Conservation (phyloP, 768 basidiomycete species). For the Chalciporus pseudorubinellus region DNA sequence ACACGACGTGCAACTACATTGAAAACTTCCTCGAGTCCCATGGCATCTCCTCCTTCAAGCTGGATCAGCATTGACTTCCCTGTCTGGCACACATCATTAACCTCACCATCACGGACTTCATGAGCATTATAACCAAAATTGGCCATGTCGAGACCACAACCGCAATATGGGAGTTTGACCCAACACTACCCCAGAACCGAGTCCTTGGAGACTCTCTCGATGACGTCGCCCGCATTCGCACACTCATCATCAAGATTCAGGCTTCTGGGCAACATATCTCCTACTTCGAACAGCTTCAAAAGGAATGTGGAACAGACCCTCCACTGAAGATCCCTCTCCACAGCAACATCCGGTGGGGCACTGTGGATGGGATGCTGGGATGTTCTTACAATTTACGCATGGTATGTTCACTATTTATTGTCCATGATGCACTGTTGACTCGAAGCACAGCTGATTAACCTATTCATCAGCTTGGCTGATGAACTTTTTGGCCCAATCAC, state of each 20-base stretch:
- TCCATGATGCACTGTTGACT: neutral
- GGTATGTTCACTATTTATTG: slow-evolving; percentile 1
- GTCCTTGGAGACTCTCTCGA: slow-evolving; percentile 29
- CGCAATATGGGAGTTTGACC: slow-evolving; percentile 37
- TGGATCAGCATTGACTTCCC: slow-evolving; percentile 17
- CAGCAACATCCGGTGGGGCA: slow-evolving; percentile 25
- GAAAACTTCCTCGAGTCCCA: slow-evolving; percentile 12
- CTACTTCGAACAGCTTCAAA: slow-evolving; percentile 23
- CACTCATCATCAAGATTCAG: slow-evolving; percentile 31
- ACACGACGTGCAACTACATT: slow-evolving; percentile 14
- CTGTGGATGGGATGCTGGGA: slow-evolving; percentile 24
- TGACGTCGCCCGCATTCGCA: slow-evolving; percentile 31
- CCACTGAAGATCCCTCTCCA: slow-evolving; percentile 26
- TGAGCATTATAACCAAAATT: slow-evolving; percentile 31
- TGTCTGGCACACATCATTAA: slow-evolving; percentile 34
- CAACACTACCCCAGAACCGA: slow-evolving; percentile 18
- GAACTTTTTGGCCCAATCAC: slow-evolving; percentile 32
- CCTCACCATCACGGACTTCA: slow-evolving; percentile 25
- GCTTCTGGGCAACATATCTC: slow-evolving; percentile 23
- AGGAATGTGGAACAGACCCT: slow-evolving; percentile 7
- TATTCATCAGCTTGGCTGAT: slow-evolving; percentile 25
- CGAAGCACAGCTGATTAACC: slow-evolving; percentile 8
- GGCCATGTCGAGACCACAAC: slow-evolving; percentile 25
- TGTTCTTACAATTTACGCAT: slow-evolving; percentile 12
- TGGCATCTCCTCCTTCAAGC: slow-evolving; percentile 11